Evolutionary conservation across 495 filamentous ascomycete genomes (phyloP).

Genomic region (Melanomma pulvis-pyrius): DNA sequence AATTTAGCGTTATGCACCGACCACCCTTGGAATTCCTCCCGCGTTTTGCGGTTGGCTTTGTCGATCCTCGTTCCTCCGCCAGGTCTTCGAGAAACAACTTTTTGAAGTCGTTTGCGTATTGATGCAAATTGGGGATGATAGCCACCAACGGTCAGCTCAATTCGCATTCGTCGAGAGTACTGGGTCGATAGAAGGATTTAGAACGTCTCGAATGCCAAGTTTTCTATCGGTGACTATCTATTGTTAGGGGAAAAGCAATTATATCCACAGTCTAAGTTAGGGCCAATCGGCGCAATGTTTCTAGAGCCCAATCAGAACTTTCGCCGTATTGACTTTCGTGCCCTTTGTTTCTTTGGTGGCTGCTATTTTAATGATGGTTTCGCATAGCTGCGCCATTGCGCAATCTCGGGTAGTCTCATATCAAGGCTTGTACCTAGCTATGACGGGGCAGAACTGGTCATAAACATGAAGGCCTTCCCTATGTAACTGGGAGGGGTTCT

Average conservation of each 20-base stretch:
- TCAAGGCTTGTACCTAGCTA: no score
- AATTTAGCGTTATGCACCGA: background rate
- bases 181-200: background rate
- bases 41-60: background rate
- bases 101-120: no score
- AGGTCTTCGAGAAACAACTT: no score
- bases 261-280: background rate
- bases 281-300: background rate
- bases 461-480: background rate
- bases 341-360: no score
- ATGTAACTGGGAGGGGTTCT: background rate
- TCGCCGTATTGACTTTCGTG: no score
- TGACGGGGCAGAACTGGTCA: no score
- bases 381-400: background rate
- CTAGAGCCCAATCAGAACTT: background rate
- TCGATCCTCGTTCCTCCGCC: background rate
- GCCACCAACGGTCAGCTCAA: background rate
- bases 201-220: background rate
- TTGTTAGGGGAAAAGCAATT: background rate
- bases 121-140: background rate
- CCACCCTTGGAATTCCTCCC: background rate
- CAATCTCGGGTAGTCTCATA: background rate
- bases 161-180: background rate
- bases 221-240: background rate
- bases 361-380: background rate